Percentiles rank a stretch among this genome's conserved stretches.
Conservation (phyloP, 75 land plant species). For the Pinus albicaulis region DNA sequence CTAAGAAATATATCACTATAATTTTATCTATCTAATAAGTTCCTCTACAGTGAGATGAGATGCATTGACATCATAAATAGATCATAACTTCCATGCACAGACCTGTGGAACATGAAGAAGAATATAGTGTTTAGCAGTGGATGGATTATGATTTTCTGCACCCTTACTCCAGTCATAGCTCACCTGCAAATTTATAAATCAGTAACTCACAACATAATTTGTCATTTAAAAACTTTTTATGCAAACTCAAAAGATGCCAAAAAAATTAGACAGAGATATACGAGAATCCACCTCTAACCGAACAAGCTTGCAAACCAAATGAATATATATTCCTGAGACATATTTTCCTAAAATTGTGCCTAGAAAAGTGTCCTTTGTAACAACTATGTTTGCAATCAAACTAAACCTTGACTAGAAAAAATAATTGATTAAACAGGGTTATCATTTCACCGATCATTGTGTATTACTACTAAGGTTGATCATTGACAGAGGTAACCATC, state of each 20-base stretch:
- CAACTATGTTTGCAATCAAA: neutral
- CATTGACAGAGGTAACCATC: neutral
- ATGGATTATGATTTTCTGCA: constrained; percentile 93
- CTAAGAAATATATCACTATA: neutral
- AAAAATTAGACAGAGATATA: neutral
- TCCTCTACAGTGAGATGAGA: neutral
- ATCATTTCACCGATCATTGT: neutral
- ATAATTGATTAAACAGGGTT: neutral
- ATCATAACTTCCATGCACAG: neutral
- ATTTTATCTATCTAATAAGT: neutral
- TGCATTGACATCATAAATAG: neutral
- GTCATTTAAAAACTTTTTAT: neutral
- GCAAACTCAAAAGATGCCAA: neutral
- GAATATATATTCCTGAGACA: neutral
- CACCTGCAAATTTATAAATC: constrained; percentile 38
- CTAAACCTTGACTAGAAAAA: neutral
- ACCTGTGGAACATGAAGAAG: constrained; percentile 82
- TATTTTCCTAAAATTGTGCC: neutral
- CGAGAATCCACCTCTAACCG: neutral
- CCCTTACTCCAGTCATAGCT: constrained; percentile 99
- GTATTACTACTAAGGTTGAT: neutral
- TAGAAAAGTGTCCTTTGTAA: neutral
- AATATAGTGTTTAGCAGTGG: constrained; percentile 77
- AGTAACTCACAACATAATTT: neutral
- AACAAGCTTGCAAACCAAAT: neutral